Evolutionary conservation across 805 yeast genomes (phyloP), one percentile per base, ranked within the genome.

Genomic region (Candida dendrica): DNA sequence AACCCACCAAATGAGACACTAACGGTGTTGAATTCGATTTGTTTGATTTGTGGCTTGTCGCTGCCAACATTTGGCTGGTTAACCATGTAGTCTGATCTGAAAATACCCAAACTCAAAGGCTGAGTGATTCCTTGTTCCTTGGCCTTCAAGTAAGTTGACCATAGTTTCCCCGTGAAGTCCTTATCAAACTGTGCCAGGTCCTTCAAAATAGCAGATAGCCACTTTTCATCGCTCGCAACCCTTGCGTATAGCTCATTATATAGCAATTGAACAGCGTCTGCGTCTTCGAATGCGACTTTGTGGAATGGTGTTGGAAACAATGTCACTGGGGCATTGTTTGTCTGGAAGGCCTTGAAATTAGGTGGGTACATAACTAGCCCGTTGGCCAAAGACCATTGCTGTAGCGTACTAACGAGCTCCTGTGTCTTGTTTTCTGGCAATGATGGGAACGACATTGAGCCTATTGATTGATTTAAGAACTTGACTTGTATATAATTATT

Each of bases 1-100:
- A 93, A 69, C 0, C 95, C 98, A 17, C 95, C 96, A 66, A 93
- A 93, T 1, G 97, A 90, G 3, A 91, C 96, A 53, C 96, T 84
- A 3, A 93, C 87, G 1, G 98, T 90, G 63, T 93, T 93, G 67
- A 91, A 91, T 61, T 93, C 99, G 40, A 93, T 93, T 62, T 93
- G 98, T 58, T 91, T 90, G 54, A 91, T 83, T 22, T 62, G 59
- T 13, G 63, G 62, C 39, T 65, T 64, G 6, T 59, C 56, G 18
- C 63, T 59, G 34, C 72, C 69, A n/a, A 73, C 58, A 22, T 59
- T 55, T 3, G 37, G 26, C 30, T 56, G 43, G 49, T 82, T 81
- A 30, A 79, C 65, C 79, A 93, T 79, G 55, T 91, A 93, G 57
- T 93, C 98, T 0, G 95, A 83, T 59, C 98, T 75, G 61, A 89